phyloP scores from a whole-genome alignment of 306 rosid species.

The Prosopis cineraria region DNA sequence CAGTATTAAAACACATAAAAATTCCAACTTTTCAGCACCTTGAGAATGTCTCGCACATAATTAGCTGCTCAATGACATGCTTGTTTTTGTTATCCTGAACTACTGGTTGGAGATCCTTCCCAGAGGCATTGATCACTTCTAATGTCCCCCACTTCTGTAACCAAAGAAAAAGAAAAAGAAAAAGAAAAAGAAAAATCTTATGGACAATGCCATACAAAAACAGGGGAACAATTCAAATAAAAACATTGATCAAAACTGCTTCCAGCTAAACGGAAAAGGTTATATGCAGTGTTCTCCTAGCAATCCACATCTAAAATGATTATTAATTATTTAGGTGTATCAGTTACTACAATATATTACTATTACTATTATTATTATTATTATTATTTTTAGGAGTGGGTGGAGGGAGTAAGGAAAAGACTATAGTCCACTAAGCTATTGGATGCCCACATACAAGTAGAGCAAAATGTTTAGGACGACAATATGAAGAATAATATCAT shows the following conservation, averaged over 20 bases:
- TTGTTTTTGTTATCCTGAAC: constrained; percentile 51
- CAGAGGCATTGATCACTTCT: constrained; percentile 31
- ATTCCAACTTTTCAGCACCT: constrained; percentile 51
- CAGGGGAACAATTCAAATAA: constrained; percentile 26
- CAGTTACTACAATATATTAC: no score
- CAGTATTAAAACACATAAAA: constrained; percentile 24
- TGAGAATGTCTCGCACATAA: constrained; percentile 81
- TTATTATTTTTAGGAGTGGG: no score
- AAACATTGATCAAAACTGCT: constrained; percentile 15
- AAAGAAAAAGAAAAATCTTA: constrained; percentile 3
- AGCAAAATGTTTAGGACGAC: neutral
- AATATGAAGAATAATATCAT: neutral
- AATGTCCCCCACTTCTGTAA: constrained; percentile 48
- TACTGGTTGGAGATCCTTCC: constrained; percentile 49
- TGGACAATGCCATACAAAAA: constrained; percentile 10
- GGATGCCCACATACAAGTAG: neutral
- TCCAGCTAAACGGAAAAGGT: constrained; percentile 26
- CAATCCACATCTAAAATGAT: neutral
- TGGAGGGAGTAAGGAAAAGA: neutral
- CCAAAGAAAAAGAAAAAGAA: constrained; percentile 1
- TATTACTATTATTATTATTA: no score
- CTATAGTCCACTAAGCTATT: neutral
- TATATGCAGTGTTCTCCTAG: constrained; percentile 15
- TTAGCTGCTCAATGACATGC: constrained; percentile 63
- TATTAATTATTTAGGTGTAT: neutral